Evolutionary conservation across 2,329 filamentous ascomycete species (phyloP), one percentile per base, ranked within the genome.

Genomic region (Madurella mycetomatis): DNA sequence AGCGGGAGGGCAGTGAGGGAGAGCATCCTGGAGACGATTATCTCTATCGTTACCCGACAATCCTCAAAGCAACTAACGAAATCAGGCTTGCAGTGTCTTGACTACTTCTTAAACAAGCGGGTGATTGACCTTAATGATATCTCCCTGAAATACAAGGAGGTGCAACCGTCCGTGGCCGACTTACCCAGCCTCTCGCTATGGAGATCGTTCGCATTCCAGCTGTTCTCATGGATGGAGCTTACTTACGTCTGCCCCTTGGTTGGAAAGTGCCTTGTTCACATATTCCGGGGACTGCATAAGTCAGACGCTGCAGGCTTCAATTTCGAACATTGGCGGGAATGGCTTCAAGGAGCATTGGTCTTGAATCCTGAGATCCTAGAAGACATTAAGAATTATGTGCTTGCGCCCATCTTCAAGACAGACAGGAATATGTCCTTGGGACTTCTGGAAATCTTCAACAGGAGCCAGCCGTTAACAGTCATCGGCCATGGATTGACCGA

Each of bases 51-150:
- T 41, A 76, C 78, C 18, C 78, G 81, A 53, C 76, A 81, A 56
- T 82, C 82, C 34, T 76, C 83, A 15, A 84, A 81, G 59, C 79
- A 84, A 9, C 75, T 85, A 49, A 83, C 84, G 41, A 90, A 90
- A 66, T 86, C 86, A 37, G 82, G 85, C 7, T 79, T 90, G 57
- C 84, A 85, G 64, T 80, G 80, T 15, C 71, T 90, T 39, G 83
- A 87, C 46, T 79, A 85, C 62, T 80, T 90, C 53, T 65, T 90
- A 3, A 72, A 76, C 46, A 90, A 87, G 66, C 72, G 74, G 2
- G 73, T 85, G 12, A 69, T 87, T 25, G 72, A 71, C 62, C 62
- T 79, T 53, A 65, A 72, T 53, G 71, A 81, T 54, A 67, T 83
- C 32, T 67, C 71, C 11, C 61, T 64, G 15, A 73, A 69, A 19